phyloP scores from a whole-genome alignment of 176 grass and related monocot genomes.

The Thalia dealbata region DNA sequence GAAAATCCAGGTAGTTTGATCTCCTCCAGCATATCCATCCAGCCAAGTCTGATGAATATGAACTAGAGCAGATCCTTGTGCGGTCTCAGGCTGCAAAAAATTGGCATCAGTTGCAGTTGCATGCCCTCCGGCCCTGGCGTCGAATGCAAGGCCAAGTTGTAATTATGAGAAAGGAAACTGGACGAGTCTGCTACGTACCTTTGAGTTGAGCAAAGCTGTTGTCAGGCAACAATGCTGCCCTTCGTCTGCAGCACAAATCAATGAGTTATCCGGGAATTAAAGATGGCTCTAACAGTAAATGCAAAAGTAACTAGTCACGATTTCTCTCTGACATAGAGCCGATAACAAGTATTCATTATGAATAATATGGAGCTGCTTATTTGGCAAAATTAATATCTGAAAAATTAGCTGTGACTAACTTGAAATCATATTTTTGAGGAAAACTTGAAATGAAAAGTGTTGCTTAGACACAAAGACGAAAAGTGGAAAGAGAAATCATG shows the following conservation, averaged over 20 bases:
- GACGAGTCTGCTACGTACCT: slow-evolving; percentile 28
- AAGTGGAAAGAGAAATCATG: background rate
- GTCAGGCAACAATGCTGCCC: slow-evolving; percentile 38
- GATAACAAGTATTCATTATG: no score
- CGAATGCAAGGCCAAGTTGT: background rate
- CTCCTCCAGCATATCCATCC: slow-evolving; percentile 9
- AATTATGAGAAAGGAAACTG: background rate
- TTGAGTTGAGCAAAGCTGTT: slow-evolving; percentile 46
- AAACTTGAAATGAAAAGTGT: no score
- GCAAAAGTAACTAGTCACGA: no score
- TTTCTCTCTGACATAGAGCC: no score
- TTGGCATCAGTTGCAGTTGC: background rate
- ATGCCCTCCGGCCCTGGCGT: no score
- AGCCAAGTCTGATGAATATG: slow-evolving; percentile 16
- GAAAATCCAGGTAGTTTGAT: slow-evolving; percentile 12
- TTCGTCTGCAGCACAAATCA: slow-evolving; percentile 33
- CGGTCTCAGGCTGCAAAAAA: slow-evolving; percentile 11
- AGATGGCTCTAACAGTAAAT: background rate
- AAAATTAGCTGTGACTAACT: no score
- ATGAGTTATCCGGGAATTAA: background rate
- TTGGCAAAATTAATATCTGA: no score
- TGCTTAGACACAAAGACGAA: no score
- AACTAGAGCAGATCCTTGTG: background rate
- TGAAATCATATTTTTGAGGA: no score
- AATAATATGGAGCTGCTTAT: background rate